phyloP scores from a whole-genome alignment of 148 eudicot species.

The Arctostaphylos glauca region DNA sequence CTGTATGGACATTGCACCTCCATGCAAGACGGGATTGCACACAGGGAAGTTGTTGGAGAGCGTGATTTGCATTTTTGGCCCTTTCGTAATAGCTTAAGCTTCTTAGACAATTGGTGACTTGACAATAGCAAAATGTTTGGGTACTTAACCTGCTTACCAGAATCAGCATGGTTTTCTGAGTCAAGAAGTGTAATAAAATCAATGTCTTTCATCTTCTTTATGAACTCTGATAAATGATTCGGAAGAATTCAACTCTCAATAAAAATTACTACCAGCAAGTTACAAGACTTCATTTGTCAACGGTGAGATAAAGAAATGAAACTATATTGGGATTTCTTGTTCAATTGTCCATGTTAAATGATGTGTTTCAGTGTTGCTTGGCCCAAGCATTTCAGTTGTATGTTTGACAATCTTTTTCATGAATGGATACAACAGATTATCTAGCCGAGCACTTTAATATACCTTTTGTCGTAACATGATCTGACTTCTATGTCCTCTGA shows the following conservation, averaged over 20 bases:
- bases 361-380: background rate
- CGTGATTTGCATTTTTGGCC: background rate
- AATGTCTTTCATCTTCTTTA: background rate
- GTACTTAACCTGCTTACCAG: background rate
- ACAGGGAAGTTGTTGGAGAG: background rate
- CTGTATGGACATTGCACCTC: background rate
- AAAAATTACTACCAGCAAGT: background rate
- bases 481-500: background rate
- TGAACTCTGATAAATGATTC: background rate
- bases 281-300: background rate
- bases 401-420: background rate
- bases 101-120: background rate
- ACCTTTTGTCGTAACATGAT: background rate
- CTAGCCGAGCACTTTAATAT: background rate
- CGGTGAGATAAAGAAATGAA: background rate
- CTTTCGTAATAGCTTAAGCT: background rate
- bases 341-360: background rate
- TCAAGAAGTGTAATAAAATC: background rate
- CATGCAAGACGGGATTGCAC: background rate
- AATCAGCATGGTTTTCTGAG: background rate
- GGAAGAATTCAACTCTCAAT: background rate
- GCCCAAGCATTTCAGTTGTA: background rate
- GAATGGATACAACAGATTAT: background rate
- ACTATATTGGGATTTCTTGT: background rate
- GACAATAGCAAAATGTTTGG: background rate